A percentile compares a stretch with the other conserved stretches of the same genome.
phyloP scores from a whole-genome alignment of 1,284 basidiomycete species.

The Meira nashicola region DNA sequence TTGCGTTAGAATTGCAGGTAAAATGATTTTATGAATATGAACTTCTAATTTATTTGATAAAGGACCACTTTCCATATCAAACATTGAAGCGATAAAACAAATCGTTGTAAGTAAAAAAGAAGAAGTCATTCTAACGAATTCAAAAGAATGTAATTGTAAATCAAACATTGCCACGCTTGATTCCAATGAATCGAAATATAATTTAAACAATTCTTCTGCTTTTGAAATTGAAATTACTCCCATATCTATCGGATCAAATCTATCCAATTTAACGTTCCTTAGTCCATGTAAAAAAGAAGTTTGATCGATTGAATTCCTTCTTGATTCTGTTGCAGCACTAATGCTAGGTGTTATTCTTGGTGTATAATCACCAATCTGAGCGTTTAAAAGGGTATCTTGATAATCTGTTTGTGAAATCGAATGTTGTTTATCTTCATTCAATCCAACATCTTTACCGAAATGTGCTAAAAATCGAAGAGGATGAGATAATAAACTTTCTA shows the following conservation, averaged over 20 bases:
- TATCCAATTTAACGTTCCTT: neutral
- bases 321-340: too few species aligned
- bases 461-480: too few species aligned
- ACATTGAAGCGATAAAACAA: neutral
- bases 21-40: neutral
- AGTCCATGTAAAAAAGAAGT: neutral
- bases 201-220: neutral
- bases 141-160: neutral
- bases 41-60: neutral
- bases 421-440: too few species aligned
- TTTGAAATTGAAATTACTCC: neutral
- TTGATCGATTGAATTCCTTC: neutral
- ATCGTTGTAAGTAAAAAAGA: neutral
- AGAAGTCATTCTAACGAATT: neutral
- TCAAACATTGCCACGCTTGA: neutral
- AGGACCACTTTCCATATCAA: neutral
- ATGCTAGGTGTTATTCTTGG: too few species aligned
- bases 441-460: too few species aligned
- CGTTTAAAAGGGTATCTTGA: too few species aligned
- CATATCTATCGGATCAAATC: neutral
- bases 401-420: too few species aligned
- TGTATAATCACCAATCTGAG: too few species aligned
- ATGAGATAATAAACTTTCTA: too few species aligned
- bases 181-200: neutral
- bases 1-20: conserved; percentile 10